These are phyloP conservation scores for Sesbania bispinosa DNA, from an alignment of 306 rosid species.

Conservation along the genomic window DNA sequence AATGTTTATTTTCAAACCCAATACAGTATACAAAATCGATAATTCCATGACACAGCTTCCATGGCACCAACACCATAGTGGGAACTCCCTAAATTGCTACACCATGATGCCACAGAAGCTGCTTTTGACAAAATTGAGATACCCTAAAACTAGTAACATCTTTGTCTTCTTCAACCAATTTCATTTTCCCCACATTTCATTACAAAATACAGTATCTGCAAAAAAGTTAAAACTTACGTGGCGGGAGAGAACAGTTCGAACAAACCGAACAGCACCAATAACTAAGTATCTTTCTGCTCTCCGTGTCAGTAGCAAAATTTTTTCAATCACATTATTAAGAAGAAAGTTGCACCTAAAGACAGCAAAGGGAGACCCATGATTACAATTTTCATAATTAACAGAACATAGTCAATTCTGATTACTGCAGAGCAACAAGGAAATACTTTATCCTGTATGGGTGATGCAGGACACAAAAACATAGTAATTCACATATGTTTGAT, in stretches of 20 bases:
- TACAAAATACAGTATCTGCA: background rate
- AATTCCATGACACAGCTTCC: background rate
- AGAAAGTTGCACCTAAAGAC: slow-evolving; percentile 75
- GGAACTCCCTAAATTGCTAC: background rate
- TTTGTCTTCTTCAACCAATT: background rate
- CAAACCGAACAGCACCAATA: slow-evolving; percentile 90
- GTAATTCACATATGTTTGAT: slow-evolving; percentile 84
- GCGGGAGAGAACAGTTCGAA: slow-evolving; percentile 83
- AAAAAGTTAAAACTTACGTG: slow-evolving; percentile 47
- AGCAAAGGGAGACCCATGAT: slow-evolving; percentile 20
- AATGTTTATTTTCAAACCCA: background rate
- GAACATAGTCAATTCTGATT: slow-evolving; percentile 7
- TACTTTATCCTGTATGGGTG: slow-evolving; percentile 97
- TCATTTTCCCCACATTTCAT: background rate
- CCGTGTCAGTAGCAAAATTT: slow-evolving; percentile 66
- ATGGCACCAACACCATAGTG: background rate
- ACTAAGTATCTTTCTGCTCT: slow-evolving; percentile 81
- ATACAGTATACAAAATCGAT: background rate
- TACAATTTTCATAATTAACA: background rate
- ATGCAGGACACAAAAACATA: slow-evolving; percentile 94
- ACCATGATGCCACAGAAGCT: background rate
- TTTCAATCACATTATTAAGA: slow-evolving; percentile 62
- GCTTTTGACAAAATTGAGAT: slow-evolving; percentile 14
- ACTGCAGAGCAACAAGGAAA: slow-evolving; percentile 33
- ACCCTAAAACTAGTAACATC: background rate